A percentile compares a stretch with the other conserved stretches of the same genome.
These are phyloP conservation scores for Boletus rex-veris DNA, from an alignment of 768 basidiomycete species.

Conservation along the genomic window DNA sequence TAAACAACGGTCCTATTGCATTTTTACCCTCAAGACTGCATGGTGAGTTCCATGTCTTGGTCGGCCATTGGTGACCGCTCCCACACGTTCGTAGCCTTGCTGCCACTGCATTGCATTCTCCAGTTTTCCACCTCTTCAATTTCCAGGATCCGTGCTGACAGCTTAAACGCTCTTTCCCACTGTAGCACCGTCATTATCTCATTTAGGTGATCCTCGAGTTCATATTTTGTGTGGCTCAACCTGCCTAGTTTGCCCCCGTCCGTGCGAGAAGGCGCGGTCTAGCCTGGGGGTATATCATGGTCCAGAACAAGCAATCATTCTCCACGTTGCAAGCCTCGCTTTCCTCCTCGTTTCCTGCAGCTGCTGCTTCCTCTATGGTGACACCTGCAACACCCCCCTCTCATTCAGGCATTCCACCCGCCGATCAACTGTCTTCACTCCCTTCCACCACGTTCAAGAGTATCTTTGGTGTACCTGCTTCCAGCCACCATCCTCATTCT, in stretches of 20 bases:
- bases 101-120: constrained; percentile 23
- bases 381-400: constrained; percentile 35
- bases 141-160: constrained; percentile 16
- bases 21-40: constrained; percentile 15
- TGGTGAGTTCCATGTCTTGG: constrained; percentile 21
- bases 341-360: constrained; percentile 45
- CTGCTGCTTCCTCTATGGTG: constrained; percentile 40
- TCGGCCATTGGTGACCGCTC: constrained; percentile 1
- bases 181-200: constrained; percentile 31
- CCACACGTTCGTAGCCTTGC: constrained; percentile 24
- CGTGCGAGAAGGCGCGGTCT: constrained; percentile 18
- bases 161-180: constrained; percentile 9
- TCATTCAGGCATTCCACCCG: constrained; percentile 39
- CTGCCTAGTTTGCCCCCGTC: constrained; percentile 11
- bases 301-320: constrained; percentile 36
- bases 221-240: constrained; percentile 26
- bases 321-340: constrained; percentile 40
- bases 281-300: constrained; percentile 25
- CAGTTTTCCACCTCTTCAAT: constrained; percentile 6
- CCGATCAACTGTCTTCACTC: constrained; percentile 41
- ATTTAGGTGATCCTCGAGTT: constrained; percentile 26
- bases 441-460: constrained; percentile 35
- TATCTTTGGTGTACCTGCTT: constrained; percentile 27
- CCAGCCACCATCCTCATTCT: constrained; percentile 21
- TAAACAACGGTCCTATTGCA: constrained; percentile 3